Base-by-base conservation (phyloP, 176 grass and related monocot genomes). In the Rhynchospora breviuscula region DNA sequence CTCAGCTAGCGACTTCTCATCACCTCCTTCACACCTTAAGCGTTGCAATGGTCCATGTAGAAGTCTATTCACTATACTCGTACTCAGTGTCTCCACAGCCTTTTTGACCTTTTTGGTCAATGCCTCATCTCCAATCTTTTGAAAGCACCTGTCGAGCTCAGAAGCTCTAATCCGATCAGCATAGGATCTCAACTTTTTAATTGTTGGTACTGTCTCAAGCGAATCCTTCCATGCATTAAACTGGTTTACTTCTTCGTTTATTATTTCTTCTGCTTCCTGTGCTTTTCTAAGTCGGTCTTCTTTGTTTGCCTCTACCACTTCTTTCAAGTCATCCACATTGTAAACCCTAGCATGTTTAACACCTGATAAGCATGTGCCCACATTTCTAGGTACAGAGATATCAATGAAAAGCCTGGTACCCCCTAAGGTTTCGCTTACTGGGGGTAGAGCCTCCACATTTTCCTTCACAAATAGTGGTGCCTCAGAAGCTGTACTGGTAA, bases 151-250 rank as follows among this genome's bases (percentile, higher is more conserved):
- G 78, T 97, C 94, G 1, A 97, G 91, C 89, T 93, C 91, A 0
- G 89, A 87, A 83, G 85, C 91, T 84, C 91, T 89, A 83, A 93
- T 93, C 63, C 94, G 89, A 63, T 97, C 94, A 0, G 91, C 94
- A 0, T 91, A 97, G 17, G 94, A 93, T 63, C 94, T 89, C 70
- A 97, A 73, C 74, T 97, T 97, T 83, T 97, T 97, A 80, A 97
- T 97, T 31, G 94, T 97, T 1, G 91, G 94, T 52, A 97, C 94
- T 0, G 94, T 97, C 81, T 93, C 94, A 73, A 97, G 84, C 0
- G 94, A 97, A 64, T 97, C 94, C 78, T 91, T 85, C 94, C 94
- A 97, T 65, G 91, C 89, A 79, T 97, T 91, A 18, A 93, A 97
- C 59, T 81, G 76, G 29, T 97, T 97, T 63, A 97, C 59, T 67